Conservation (phyloP, 176 grass and related monocot species). For the Raddia distichophylla region DNA sequence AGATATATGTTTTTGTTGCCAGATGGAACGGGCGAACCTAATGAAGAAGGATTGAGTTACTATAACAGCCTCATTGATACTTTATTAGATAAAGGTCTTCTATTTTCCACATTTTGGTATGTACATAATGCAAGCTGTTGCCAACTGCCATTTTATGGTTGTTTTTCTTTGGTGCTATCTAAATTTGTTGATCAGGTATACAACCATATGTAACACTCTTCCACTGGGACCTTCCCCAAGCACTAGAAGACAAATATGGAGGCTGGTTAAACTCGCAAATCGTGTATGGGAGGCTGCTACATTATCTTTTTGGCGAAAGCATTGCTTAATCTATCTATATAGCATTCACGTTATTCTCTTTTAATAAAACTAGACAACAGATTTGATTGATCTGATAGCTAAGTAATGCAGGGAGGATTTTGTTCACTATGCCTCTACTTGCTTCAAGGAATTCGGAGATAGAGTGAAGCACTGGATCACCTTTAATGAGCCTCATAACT, state of each 20-base stretch:
- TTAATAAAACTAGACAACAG: not conserved
- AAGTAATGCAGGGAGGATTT: constrained; percentile 76
- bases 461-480: constrained; percentile 97
- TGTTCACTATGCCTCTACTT: constrained; percentile 72
- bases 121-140: not conserved
- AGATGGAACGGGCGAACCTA: constrained; percentile 93
- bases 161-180: not conserved
- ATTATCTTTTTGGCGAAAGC: not conserved
- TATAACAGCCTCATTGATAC: constrained; percentile 83
- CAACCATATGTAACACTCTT: constrained; percentile 80
- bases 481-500: constrained; percentile 82
- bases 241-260: constrained; percentile 80
- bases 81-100: constrained; percentile 69
- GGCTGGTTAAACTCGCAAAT: constrained; percentile 86
- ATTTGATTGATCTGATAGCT: constrained; percentile 20
- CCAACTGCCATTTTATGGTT: constrained; percentile 3
- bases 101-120: not conserved
- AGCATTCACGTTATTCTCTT: not conserved
- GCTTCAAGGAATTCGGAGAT: constrained; percentile 89
- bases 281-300: constrained; percentile 55
- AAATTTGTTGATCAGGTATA: constrained; percentile 60
- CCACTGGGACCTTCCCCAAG: constrained; percentile 93
- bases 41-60: constrained; percentile 82
- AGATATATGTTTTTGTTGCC: constrained; percentile 40
- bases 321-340: constrained; percentile 3